Evolutionary conservation across 306 rosid species (phyloP).

Genomic region (barrel medic (Medicago truncatula)): MtrunA17r5.0-ANR NC_053046.1:7033001-7033500

Average conservation of each 20-base stretch:
- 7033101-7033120: slow-evolving; percentile 1
- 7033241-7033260: slow-evolving; percentile 82
- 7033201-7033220: slow-evolving; percentile 94
- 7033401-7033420: slow-evolving; percentile 81
- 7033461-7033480: slow-evolving; percentile 21
- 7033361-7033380: slow-evolving; percentile 24
- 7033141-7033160: not conserved
- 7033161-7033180: not conserved
- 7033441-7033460: slow-evolving; percentile 64
- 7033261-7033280: slow-evolving; percentile 89
- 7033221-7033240: slow-evolving; percentile 83
- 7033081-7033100: slow-evolving; percentile 11
- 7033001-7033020: slow-evolving; percentile 71
- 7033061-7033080: slow-evolving; percentile 24
- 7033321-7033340: not conserved
- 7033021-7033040: slow-evolving; percentile 72
- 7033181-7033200: slow-evolving; percentile 2
- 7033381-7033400: slow-evolving; percentile 86
- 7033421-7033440: slow-evolving; percentile 97
- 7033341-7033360: slow-evolving; percentile 28
- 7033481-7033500: slow-evolving; percentile 7
- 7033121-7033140: not conserved
- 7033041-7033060: slow-evolving; percentile 89
- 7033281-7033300: slow-evolving; percentile 92
- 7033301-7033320: slow-evolving; percentile 35